Evolutionary conservation across 345 rosid species (phyloP).

Genomic region (Eucalyptus grandis): DNA sequence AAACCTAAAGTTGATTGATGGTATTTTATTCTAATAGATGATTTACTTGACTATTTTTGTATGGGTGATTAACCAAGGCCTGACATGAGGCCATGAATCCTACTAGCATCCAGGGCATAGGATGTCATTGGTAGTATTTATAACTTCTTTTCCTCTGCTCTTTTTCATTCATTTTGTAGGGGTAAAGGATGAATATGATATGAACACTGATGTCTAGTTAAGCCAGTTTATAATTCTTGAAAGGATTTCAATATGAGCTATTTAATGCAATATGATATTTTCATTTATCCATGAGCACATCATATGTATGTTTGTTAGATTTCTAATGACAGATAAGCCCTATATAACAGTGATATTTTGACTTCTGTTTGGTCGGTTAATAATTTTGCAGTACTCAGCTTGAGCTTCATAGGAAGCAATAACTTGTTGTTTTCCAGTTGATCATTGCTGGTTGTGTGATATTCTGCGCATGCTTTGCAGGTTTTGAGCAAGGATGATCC

Average conservation of each 20-base stretch:
- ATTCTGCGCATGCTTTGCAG: constrained; percentile 17
- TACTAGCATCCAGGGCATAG: background rate
- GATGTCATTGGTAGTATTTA: background rate
- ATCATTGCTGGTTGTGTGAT: background rate
- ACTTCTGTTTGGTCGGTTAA: background rate
- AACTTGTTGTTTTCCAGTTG: background rate
- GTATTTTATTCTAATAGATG: background rate
- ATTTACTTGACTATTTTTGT: background rate
- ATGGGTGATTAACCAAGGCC: background rate
- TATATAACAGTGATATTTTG: background rate
- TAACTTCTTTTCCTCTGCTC: background rate
- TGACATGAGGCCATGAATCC: background rate
- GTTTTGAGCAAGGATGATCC: constrained; percentile 87
- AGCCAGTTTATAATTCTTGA: background rate
- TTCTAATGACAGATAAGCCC: background rate
- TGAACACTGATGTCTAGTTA: background rate
- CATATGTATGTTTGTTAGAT: background rate
- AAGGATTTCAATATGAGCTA: background rate
- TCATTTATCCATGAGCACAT: background rate
- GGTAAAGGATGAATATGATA: background rate
- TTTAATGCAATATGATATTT: background rate
- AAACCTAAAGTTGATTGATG: background rate
- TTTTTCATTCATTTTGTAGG: background rate
- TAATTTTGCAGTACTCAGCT: background rate
- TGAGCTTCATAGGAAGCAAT: background rate